Conservation (phyloP, 331 rosid species). For the Rosa hybrid region DNA sequence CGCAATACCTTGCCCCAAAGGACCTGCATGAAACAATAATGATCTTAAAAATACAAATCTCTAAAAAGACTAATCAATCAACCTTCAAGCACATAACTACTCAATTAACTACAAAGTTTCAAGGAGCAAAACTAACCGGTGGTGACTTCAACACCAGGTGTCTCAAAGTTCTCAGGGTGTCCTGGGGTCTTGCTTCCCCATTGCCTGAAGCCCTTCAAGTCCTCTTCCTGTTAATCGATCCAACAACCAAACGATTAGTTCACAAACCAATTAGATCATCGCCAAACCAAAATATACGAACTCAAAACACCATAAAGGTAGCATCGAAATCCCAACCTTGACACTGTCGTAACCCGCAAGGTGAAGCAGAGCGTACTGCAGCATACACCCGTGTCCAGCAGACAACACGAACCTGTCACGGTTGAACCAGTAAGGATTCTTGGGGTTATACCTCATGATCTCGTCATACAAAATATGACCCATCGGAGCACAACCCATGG, state of each 20-base stretch:
- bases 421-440: constrained; percentile 91
- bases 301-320: too few relatives aligned
- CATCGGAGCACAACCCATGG: constrained; percentile 99
- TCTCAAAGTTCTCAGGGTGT: constrained; percentile 96
- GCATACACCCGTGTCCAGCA: constrained; percentile 98
- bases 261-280: neutral
- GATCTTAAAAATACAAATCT: constrained; percentile 2
- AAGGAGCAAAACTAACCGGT: constrained; percentile 56
- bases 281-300: neutral
- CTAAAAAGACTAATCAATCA: neutral
- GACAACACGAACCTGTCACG: constrained; percentile 91
- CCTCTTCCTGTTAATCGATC: constrained; percentile 63
- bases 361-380: constrained; percentile 90
- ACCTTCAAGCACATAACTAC: neutral
- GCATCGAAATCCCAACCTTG: constrained; percentile 34
- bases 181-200: constrained; percentile 95
- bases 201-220: constrained; percentile 79
- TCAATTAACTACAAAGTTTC: neutral
- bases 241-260: constrained; percentile 15
- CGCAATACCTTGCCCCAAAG: constrained; percentile 95
- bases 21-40: constrained; percentile 52
- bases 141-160: constrained; percentile 86
- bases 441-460: constrained; percentile 87
- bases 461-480: constrained; percentile 92
- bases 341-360: constrained; percentile 92